A percentile compares a stretch with the other conserved stretches of the same genome.
Evolutionary conservation across 2,329 filamentous ascomycete species (phyloP).

Genomic region (Aureobasidium sp.): DNA sequence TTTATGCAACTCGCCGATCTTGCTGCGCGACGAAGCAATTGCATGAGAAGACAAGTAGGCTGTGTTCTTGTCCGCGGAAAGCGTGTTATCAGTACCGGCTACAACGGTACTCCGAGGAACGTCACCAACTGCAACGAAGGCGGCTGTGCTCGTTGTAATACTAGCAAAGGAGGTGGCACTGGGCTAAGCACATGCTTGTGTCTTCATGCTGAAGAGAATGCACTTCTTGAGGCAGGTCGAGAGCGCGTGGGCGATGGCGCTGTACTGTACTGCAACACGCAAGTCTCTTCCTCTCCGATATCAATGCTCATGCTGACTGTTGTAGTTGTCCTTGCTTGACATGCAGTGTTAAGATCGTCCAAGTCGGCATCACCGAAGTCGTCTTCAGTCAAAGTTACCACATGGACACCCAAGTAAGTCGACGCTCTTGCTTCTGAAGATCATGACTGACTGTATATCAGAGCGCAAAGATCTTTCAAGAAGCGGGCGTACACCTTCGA

Average conservation of each 20-base stretch:
- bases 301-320: conserved; percentile 70
- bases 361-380: conserved; percentile 92
- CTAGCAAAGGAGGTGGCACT: conserved; percentile 60
- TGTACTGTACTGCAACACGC: conserved; percentile 86
- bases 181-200: conserved; percentile 83
- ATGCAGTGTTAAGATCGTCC: conserved; percentile 96
- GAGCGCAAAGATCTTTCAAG: conserved; percentile 71
- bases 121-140: conserved; percentile 87
- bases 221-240: conserved; percentile 83
- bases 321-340: conserved; percentile 92
- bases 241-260: conserved; percentile 78
- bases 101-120: conserved; percentile 92
- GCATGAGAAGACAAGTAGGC: conserved; percentile 95
- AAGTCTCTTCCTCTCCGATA: conserved; percentile 41
- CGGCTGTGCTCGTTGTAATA: conserved; percentile 82
- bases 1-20: conserved; percentile 96
- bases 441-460: conserved; percentile 25
- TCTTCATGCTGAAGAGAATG: conserved; percentile 98
- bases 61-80: conserved; percentile 83
- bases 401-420: conserved; percentile 67
- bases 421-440: not conserved
- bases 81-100: conserved; percentile 88
- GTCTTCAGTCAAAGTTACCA: conserved; percentile 92
- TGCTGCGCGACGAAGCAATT: conserved; percentile 85
- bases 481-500: conserved; percentile 75